Conservation (phyloP, 2,329 filamentous ascomycete genomes). For the Diaporthe citrichinensis region DNA sequence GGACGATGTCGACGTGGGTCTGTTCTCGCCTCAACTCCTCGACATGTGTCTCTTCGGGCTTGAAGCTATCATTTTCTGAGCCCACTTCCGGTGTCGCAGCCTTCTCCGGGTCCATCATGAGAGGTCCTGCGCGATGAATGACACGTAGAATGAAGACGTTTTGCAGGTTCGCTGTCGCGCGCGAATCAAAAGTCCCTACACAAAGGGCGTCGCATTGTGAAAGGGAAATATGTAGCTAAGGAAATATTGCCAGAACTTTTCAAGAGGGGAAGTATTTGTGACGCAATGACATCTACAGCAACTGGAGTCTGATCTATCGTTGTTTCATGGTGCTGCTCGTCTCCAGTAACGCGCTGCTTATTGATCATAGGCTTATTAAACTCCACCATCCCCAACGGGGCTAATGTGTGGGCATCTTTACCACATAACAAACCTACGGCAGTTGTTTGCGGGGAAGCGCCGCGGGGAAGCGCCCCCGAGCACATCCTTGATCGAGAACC, state of each 20-base stretch:
- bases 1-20: slow-evolving; percentile 39
- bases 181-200: not conserved
- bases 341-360: not conserved
- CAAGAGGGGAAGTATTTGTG: not conserved
- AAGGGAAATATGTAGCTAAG: not conserved
- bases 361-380: not conserved
- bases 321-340: slow-evolving; percentile 16
- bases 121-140: not conserved
- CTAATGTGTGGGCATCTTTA: not conserved
- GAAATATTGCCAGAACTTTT: too few relatives aligned
- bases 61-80: slow-evolving; percentile 11
- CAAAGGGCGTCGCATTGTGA: too few relatives aligned
- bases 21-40: slow-evolving; percentile 30
- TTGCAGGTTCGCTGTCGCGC: not conserved
- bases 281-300: not conserved
- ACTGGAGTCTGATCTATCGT: too few relatives aligned
- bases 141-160: not conserved
- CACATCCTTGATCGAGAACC: not conserved
- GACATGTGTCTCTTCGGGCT: slow-evolving; percentile 21
- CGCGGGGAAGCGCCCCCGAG: not conserved
- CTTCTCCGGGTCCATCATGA: slow-evolving; percentile 28
- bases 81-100: not conserved
- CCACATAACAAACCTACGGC: not conserved
- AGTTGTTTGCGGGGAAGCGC: slow-evolving; percentile 15
- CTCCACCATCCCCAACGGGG: slow-evolving; percentile 4